Evolutionary conservation across 441 rosid species (phyloP).

Genomic region (Lepidium campestre): DNA sequence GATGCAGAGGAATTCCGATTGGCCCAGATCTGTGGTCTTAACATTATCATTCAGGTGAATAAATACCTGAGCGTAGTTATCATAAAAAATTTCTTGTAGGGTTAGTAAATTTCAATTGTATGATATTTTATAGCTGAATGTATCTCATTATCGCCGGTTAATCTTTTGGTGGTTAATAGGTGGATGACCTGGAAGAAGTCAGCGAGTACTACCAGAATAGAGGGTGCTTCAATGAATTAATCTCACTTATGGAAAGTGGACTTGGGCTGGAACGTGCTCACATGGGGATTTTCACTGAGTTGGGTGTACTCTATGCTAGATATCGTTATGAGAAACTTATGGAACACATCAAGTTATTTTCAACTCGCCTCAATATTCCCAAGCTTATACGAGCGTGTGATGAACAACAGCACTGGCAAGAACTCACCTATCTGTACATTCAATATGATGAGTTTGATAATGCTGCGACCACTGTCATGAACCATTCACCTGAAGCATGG

Average conservation of each 20-base stretch:
- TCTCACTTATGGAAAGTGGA: constrained; percentile 99
- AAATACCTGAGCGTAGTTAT: not conserved
- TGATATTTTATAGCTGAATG: not conserved
- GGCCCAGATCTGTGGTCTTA: constrained; percentile 99
- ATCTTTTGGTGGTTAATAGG: constrained; percentile 41
- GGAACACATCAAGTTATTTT: constrained; percentile 98
- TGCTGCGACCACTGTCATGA: constrained; percentile 98
- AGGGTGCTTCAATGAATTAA: constrained; percentile 95
- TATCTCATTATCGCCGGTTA: constrained; percentile 5
- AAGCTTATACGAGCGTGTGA: constrained; percentile 98
- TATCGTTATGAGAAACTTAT: constrained; percentile 94
- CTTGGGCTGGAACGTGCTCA: constrained; percentile 98
- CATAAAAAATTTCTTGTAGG: not conserved
- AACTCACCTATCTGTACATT: constrained; percentile 88
- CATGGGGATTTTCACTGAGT: constrained; percentile 98
- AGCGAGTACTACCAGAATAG: constrained; percentile 97
- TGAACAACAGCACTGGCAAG: constrained; percentile 98
- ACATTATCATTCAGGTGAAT: constrained; percentile 89
- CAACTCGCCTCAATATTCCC: constrained; percentile 97
- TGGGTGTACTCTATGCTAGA: constrained; percentile 99
- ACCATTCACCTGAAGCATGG: constrained; percentile 99
- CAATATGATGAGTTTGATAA: constrained; percentile 95
- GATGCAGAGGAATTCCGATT: constrained; percentile 99
- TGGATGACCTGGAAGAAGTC: constrained; percentile 97
- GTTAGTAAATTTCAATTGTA: not conserved